Conservation (phyloP, 345 rosid genomes). For the Kandelia obovata region DNA sequence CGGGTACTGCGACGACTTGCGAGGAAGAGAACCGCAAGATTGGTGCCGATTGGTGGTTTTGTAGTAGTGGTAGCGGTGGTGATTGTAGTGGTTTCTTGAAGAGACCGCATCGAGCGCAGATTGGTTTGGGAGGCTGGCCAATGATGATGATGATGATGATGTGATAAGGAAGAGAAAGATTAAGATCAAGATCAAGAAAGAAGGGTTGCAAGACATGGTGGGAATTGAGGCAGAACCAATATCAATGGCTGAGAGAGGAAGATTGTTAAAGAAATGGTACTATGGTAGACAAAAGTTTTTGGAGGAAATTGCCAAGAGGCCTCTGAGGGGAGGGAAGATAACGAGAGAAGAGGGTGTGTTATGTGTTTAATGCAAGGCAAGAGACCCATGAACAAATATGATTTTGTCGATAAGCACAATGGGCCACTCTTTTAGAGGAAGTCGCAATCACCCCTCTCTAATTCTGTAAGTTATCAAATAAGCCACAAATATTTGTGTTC, state of each 20-base stretch:
- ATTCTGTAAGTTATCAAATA: conserved; percentile 18
- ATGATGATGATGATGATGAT: neutral
- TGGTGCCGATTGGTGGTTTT: neutral
- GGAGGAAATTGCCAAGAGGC: neutral
- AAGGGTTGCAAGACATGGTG: neutral
- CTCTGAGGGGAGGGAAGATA: neutral
- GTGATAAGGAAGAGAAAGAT: conserved; percentile 2
- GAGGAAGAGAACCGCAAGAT: conserved; percentile 37
- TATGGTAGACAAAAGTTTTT: neutral
- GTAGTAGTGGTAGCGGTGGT: conserved; percentile 1
- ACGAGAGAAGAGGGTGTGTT: neutral
- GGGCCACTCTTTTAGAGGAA: conserved; percentile 3
- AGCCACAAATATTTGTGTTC: conserved; percentile 33
- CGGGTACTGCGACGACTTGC: conserved; percentile 23
- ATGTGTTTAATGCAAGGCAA: conserved; percentile 35
- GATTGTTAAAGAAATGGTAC: neutral
- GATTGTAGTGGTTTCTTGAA: conserved; percentile 14
- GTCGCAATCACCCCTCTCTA: neutral
- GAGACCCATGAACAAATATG: conserved; percentile 41
- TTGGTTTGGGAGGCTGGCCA: neutral
- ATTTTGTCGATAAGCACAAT: neutral
- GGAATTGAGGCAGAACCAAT: conserved; percentile 1
- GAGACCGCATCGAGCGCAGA: conserved; percentile 4
- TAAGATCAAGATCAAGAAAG: neutral
- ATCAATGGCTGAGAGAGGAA: conserved; percentile 11